Evolutionary conservation across 2,329 filamentous ascomycete species (phyloP), one percentile per base, ranked within the genome.

Genomic region (Zelopaecilomyces penicillatus): DNA sequence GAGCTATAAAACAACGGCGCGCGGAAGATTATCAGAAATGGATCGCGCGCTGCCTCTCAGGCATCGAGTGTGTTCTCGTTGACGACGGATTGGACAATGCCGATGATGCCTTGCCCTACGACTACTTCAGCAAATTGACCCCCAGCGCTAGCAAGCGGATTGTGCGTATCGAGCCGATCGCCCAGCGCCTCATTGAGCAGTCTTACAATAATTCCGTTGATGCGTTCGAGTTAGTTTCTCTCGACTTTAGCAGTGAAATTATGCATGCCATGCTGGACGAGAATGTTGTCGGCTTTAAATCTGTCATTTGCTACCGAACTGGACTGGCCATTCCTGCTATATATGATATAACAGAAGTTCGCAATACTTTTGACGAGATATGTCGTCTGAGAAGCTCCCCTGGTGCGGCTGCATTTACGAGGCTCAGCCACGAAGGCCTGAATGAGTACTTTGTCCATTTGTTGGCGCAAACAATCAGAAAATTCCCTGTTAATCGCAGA

Each of bases 281-380:
- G 0, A 74, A 82, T 12, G 81, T 94, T 2, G 85, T 79, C 1
- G 87, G 77, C 2, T 94, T 94, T 73, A 93, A 94, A 62, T 86
- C 82, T 1, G 80, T 90, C 40, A 78, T 94, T 44, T 91, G 87
- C 64, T 93, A 93, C 60, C 76, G 87, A 10, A 86, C 82, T 0
- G 87, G 87, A 0, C 69, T 90, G 5, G 75, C 77, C 34, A 69
- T 91, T 11, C 65, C 74, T 0, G 50, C 52, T 6, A 51, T 56
- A n/a, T 58, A 71, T 6, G 65, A 73, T 43, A 60, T 70, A 1
- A 66, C 69, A 2, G 67, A 55, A 0, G 64, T 66, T 0, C 43
- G 50, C 10, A 43, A 52, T 1, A 65, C 76, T 8, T 65, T 66
- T 35, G 43, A 53, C 4, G 33, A 49, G 28, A 19, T 19, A 19